Conservation (phyloP, 306 rosid species). For the Cotoneaster glaucophyllus region DNA sequence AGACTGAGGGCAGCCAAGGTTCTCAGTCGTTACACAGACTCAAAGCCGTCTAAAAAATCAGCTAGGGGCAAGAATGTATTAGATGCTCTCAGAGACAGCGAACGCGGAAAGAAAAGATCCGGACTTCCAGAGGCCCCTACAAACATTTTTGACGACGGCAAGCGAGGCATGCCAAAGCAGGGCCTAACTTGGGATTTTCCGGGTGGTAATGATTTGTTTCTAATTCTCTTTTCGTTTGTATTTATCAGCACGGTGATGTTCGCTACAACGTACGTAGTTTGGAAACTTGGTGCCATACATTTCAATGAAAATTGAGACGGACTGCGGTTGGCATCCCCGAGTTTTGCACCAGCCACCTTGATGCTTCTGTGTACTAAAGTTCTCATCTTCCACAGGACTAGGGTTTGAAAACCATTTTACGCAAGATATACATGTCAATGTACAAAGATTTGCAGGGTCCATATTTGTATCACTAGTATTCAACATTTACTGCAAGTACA, state of each 20-base stretch:
- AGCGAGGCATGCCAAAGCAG: conserved; percentile 64
- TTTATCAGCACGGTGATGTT: conserved; percentile 84
- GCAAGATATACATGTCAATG: conserved; percentile 21
- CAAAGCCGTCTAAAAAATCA: conserved; percentile 44
- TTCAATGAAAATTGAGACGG: conserved; percentile 68
- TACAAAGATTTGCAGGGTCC: conserved; percentile 22
- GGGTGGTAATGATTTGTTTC: conserved; percentile 64
- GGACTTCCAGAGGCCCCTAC: conserved; percentile 93
- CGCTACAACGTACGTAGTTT: conserved; percentile 84
- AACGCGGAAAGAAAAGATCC: conserved; percentile 70
- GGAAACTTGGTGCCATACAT: conserved; percentile 98
- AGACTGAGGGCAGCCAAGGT: conserved; percentile 82
- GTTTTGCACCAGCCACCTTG: conserved; percentile 1
- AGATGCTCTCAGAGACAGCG: conserved; percentile 72
- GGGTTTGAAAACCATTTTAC: conserved; percentile 15
- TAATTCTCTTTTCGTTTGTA: conserved; percentile 64
- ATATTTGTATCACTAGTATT: neutral
- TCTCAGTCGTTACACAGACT: conserved; percentile 44
- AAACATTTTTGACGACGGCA: conserved; percentile 78
- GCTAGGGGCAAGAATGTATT: conserved; percentile 69
- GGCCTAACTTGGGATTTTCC: conserved; percentile 75
- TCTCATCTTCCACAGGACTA: neutral
- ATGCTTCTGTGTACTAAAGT: neutral
- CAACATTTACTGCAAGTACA: conserved; percentile 4
- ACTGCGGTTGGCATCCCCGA: neutral